Evolutionary conservation across 2,329 filamentous ascomycete genomes (phyloP), one percentile per base, ranked within the genome.

Genomic region (Fonsecaea erecta): DNA sequence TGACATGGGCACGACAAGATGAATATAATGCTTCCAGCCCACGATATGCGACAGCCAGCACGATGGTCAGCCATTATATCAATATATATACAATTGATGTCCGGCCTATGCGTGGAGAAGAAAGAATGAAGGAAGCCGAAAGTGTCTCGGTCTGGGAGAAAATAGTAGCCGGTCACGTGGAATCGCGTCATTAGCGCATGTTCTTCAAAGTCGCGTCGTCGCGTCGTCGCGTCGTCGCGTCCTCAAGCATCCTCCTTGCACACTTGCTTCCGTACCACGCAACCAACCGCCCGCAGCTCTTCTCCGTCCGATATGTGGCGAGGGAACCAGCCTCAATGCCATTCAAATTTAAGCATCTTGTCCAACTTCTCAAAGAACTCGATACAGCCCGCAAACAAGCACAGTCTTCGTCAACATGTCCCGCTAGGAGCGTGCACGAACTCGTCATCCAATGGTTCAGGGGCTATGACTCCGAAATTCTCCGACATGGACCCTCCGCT

Each of bases 301-400:
- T 52, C 26, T 5, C 8, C 51, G 26, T 53, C 51, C 2, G 1
- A 16, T 53, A 11, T 26, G n/a, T 12, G 51, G 26, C 30, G 26
- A n/a, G 24, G 26, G 12, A 2, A 11, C 24, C 30, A 9, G 51
- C 14, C 9, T 12, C 46, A n/a, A 81, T 81, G 79, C 76, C 77
- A 12, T 81, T 82, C 73, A 78, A 79, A 54, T 96, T 95, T 76
- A 79, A 82, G n/a, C 81, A 84, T 66, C 79, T 96, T 52, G 94
- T 91, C 79, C 86, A 90, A 67, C 81, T 97, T 3, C 82, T 97
- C 51, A 87, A 93, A 66, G 78, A 83, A 26, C 81, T 93, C 16
- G 87, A 93, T 70, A 74, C 77, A 9, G 79, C 84, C 65, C 72
- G 75, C 74, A 71, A 71, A 35, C 43, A 75, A 26, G 79, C 78